A percentile compares a stretch with the other conserved stretches of the same genome.
Evolutionary conservation across 768 basidiomycete genomes (phyloP).

Genomic region (Panaeolus papilionaceus): DNA sequence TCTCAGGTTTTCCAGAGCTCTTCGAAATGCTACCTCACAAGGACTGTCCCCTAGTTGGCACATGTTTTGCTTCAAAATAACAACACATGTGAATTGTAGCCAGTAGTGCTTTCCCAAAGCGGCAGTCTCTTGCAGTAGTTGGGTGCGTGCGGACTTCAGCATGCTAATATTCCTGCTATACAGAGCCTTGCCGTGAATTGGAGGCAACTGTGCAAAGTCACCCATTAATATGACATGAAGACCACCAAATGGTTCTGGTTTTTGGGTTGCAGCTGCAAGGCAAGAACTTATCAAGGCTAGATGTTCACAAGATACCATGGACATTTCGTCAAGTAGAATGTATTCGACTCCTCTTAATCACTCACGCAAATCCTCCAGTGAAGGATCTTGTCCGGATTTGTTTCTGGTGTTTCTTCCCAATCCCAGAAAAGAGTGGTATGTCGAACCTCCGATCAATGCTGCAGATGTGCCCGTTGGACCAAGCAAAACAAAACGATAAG

Average conservation of each 20-base stretch:
- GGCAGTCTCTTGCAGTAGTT: constrained; percentile 38
- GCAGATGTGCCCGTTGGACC: too few species aligned
- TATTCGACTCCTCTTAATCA: constrained; percentile 36
- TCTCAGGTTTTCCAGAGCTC: constrained; percentile 27
- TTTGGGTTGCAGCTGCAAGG: constrained; percentile 27
- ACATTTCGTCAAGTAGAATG: constrained; percentile 48
- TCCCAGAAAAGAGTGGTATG: too few species aligned
- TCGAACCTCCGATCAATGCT: too few species aligned
- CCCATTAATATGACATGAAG: constrained; percentile 45
- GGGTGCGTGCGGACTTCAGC: constrained; percentile 27
- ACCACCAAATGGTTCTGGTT: constrained; percentile 39
- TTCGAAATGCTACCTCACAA: constrained; percentile 35
- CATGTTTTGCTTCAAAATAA: constrained; percentile 40
- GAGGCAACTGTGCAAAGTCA: constrained; percentile 48
- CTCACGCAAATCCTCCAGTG: not conserved
- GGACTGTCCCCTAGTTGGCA: constrained; percentile 31
- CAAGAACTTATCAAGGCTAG: constrained; percentile 33
- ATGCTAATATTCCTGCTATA: constrained; percentile 22
- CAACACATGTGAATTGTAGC: constrained; percentile 16
- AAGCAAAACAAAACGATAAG: constrained; percentile 24
- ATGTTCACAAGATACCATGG: constrained; percentile 41
- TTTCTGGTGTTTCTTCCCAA: too few species aligned
- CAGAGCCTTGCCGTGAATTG: constrained; percentile 26
- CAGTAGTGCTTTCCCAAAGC: constrained; percentile 35
- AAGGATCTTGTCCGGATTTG: not conserved